Percentiles rank a stretch among this genome's conserved stretches.
Conservation (phyloP, 140 eudicot genomes). For the Erigeron philadelphicus region DNA sequence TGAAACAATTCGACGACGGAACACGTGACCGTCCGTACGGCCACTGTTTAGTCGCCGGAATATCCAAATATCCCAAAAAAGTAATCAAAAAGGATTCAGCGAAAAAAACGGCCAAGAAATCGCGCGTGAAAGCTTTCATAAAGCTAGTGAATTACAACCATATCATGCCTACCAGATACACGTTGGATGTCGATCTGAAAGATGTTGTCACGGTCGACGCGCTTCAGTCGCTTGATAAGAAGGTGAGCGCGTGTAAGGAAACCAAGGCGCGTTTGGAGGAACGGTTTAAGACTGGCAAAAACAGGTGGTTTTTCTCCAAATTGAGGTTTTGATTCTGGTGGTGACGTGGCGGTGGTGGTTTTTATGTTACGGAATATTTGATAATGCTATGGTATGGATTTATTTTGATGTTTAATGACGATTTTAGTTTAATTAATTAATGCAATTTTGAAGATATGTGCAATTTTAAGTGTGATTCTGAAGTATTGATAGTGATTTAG, state of each 20-base stretch:
- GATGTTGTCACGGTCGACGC: conserved; percentile 27
- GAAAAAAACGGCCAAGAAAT: conserved; percentile 37
- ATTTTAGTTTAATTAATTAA: too few relatives aligned
- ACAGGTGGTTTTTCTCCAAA: conserved; percentile 39
- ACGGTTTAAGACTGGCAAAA: conserved; percentile 41
- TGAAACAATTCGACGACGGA: conserved; percentile 33
- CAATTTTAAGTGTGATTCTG: too few relatives aligned
- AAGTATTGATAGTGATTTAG: too few relatives aligned
- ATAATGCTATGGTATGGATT: too few relatives aligned
- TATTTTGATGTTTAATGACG: too few relatives aligned
- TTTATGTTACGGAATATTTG: too few relatives aligned
- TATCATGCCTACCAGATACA: conserved; percentile 41
- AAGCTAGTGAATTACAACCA: conserved; percentile 44
- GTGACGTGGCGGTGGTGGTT: too few relatives aligned
- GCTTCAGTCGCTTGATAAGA: conserved; percentile 28
- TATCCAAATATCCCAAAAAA: conserved; percentile 38
- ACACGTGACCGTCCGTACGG: conserved; percentile 40
- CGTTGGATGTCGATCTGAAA: conserved; percentile 38
- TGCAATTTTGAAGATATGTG: too few relatives aligned
- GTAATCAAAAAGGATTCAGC: conserved; percentile 40
- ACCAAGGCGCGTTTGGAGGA: conserved; percentile 35
- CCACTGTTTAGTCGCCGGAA: conserved; percentile 40
- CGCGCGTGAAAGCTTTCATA: conserved; percentile 42
- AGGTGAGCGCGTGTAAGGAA: conserved; percentile 43
- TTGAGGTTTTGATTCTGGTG: conserved; percentile 31